These are phyloP conservation scores for Lactarius psammicola DNA, from an alignment of 768 basidiomycete genomes.

Conservation along the genomic window DNA sequence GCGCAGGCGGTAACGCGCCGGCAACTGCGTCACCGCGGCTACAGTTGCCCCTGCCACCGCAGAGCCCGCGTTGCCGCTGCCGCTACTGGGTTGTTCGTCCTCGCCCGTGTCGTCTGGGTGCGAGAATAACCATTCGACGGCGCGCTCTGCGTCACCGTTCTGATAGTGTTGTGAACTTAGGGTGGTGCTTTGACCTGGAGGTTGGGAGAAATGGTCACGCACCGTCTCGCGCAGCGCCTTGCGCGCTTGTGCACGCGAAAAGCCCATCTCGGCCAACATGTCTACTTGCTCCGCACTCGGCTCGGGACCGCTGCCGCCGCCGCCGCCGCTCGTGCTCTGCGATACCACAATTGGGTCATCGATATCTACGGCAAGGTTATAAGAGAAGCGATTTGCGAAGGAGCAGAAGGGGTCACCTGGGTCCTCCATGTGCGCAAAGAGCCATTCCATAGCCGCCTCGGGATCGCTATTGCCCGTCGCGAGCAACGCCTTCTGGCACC, in stretches of 20 bases:
- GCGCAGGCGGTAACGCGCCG: constrained; percentile 77
- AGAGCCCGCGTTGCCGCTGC: background rate
- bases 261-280: constrained; percentile 90
- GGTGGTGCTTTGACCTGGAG: background rate
- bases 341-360: constrained; percentile 66
- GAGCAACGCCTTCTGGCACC: constrained; percentile 87
- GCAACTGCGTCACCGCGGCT: constrained; percentile 52
- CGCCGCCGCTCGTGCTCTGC: constrained; percentile 27
- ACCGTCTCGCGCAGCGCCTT: constrained; percentile 90
- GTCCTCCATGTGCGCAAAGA: constrained; percentile 95
- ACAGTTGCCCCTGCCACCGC: no score
- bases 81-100: constrained; percentile 30
- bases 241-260: constrained; percentile 73
- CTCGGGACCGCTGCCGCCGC: constrained; percentile 43
- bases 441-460: constrained; percentile 92
- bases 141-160: constrained; percentile 76
- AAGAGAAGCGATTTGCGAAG: no score
- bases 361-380: constrained; percentile 59
- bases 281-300: constrained; percentile 67
- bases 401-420: no score
- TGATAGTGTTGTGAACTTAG: constrained; percentile 34
- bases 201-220: constrained; percentile 35
- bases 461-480: constrained; percentile 78
- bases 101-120: constrained; percentile 88
- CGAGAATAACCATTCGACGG: constrained; percentile 94